Evolutionary conservation across 129 eudicot genomes (phyloP).

Genomic region (Arctium minus): DNA sequence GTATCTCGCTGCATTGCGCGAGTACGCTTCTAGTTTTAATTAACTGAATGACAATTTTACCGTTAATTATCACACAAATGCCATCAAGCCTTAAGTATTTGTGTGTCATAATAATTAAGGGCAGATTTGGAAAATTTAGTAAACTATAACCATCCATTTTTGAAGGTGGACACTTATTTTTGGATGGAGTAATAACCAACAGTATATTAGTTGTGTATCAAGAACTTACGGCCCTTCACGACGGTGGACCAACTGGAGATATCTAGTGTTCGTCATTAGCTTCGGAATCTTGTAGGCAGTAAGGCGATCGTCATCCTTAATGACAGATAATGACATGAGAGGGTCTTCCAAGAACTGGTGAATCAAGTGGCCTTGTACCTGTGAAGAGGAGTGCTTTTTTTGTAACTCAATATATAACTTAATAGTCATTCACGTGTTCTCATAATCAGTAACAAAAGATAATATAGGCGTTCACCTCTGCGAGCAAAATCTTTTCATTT

Average conservation of each 20-base stretch:
- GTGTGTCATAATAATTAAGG: neutral
- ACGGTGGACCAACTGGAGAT: constrained; percentile 72
- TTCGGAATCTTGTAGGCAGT: constrained; percentile 79
- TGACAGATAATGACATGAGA: constrained; percentile 53
- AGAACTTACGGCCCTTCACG: constrained; percentile 61
- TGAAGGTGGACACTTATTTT: neutral
- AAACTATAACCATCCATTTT: neutral
- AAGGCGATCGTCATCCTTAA: constrained; percentile 69
- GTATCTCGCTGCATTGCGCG: no score
- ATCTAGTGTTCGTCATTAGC: constrained; percentile 33
- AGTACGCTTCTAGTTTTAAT: neutral
- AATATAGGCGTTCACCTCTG: constrained; percentile 54
- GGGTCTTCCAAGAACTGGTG: constrained; percentile 82
- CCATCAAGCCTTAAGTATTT: neutral
- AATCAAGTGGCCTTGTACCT: constrained; percentile 74
- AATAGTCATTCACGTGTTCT: neutral
- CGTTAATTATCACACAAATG: neutral
- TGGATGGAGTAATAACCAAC: neutral
- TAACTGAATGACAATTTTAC: neutral
- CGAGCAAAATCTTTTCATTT: constrained; percentile 79
- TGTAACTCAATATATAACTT: neutral
- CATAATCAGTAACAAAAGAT: neutral
- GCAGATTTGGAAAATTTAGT: neutral
- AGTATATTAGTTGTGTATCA: neutral
- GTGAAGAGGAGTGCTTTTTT: neutral